These are phyloP conservation scores for Hypoxylon sp. DNA, from an alignment of 2,329 filamentous ascomycete species.

Conservation along the genomic window DNA sequence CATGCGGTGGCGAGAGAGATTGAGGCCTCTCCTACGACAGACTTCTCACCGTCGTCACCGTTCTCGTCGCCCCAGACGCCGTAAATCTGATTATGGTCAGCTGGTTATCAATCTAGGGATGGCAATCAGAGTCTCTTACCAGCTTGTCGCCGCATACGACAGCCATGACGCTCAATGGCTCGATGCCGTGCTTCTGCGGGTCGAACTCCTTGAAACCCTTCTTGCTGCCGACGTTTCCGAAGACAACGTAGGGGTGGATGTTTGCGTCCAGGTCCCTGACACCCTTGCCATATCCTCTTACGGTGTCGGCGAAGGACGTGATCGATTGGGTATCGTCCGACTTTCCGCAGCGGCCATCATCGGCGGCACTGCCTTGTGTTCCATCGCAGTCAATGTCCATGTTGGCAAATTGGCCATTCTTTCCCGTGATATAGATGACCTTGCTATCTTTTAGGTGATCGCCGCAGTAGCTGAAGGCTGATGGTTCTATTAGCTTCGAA, in stretches of 20 bases:
- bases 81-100: constrained; percentile 61
- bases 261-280: constrained; percentile 62
- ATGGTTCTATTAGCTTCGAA: constrained; percentile 5
- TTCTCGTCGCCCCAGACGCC: constrained; percentile 75
- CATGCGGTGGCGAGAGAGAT: constrained; percentile 72
- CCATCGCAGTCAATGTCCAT: constrained; percentile 75
- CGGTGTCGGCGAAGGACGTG: constrained; percentile 61
- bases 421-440: constrained; percentile 63
- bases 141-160: constrained; percentile 66
- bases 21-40: constrained; percentile 70
- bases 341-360: constrained; percentile 62
- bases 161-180: constrained; percentile 66
- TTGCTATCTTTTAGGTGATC: constrained; percentile 56
- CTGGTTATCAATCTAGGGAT: not conserved
- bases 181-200: constrained; percentile 58
- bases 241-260: constrained; percentile 65
- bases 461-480: constrained; percentile 59
- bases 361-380: constrained; percentile 56
- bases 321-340: constrained; percentile 60
- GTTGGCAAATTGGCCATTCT: constrained; percentile 61
- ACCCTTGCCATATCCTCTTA: constrained; percentile 54
- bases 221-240: constrained; percentile 61
- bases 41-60: constrained; percentile 63
- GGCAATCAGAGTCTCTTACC: constrained; percentile 47
- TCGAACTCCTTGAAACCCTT: constrained; percentile 55